Evolutionary conservation across 768 basidiomycete species (phyloP), one percentile per base, ranked within the genome.

Genomic region (Xanthoconium stramineum): DNA sequence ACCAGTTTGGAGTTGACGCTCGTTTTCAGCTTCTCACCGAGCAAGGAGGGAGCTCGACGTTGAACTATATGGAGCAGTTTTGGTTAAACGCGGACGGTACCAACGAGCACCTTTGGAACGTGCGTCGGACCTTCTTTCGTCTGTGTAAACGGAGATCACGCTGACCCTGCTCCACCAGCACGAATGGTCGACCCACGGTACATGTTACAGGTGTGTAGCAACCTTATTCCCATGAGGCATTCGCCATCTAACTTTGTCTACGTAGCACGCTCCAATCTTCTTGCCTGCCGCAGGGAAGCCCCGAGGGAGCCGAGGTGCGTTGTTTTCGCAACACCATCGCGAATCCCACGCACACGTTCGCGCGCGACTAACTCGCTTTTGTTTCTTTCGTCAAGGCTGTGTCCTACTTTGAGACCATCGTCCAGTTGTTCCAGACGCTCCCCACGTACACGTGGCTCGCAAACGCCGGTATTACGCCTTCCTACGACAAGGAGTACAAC

Each of bases 401-500:
- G 35, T 77, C 79, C 2, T 89, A 80, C 73, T 87, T 87, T 72
- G 62, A 81, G 56, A 75, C 58, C 11, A 78, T 83, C 4, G 84
- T 88, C 51, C 75, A 71, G 28, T 69, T 88, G n/a, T 88, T 86
- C 76, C 64, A 81, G 81, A 76, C 76, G 3, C 81, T 92, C 19
- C 88, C 89, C 0, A 91, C 91, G 5, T 91, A 84, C 71, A 74
- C 80, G 14, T 90, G 82, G 82, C 83, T 94, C 28, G 72, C 75
- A 9, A 72, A 79, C n/a, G 84, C 78, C 11, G 90, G 89, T 17
- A 93, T 94, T 62, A 81, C 80, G 5, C 92, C 91, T 3, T 79
- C 79, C 6, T 66, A 70, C 5, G 72, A 71, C 52, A 69, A 68
- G 55, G 85, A 83, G 0, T 83, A 83, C 69, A 83, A 82, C 0